Percentiles rank a stretch among this genome's conserved stretches.
Conservation (phyloP, 2,329 filamentous ascomycete species). For the Penicillium occitanis region DNA sequence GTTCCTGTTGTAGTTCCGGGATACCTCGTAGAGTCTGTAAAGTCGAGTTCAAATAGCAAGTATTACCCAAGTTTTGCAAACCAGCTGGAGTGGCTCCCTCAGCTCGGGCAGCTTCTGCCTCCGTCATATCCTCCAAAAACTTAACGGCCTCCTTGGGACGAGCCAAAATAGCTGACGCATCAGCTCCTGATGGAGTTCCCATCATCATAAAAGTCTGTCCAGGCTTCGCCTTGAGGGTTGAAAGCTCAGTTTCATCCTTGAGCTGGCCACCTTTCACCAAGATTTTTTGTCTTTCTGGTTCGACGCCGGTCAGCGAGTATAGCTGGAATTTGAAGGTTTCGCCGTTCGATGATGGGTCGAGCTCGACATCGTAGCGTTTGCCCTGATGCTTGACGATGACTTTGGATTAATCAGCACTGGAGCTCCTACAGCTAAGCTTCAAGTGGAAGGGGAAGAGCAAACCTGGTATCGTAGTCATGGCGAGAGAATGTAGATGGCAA, state of each 20-base stretch:
- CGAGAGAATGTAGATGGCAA: slow-evolving; percentile 22
- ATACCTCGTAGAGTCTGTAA: slow-evolving; percentile 87
- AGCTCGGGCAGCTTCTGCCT: slow-evolving; percentile 80
- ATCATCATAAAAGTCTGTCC: slow-evolving; percentile 94
- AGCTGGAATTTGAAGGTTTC: slow-evolving; percentile 95
- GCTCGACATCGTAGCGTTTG: slow-evolving; percentile 91
- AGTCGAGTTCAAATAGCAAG: slow-evolving; percentile 97
- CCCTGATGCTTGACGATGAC: slow-evolving; percentile 93
- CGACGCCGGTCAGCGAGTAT: slow-evolving; percentile 91
- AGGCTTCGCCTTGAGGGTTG: slow-evolving; percentile 78
- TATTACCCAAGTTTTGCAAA: slow-evolving; percentile 90
- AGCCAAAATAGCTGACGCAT: slow-evolving; percentile 59
- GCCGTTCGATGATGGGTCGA: slow-evolving; percentile 79
- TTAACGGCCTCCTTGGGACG: slow-evolving; percentile 76
- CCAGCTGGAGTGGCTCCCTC: slow-evolving; percentile 85
- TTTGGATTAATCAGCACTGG: slow-evolving; percentile 41
- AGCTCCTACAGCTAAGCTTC: neutral
- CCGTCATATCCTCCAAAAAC: slow-evolving; percentile 97
- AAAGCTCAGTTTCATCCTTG: slow-evolving; percentile 89
- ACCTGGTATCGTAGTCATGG: slow-evolving; percentile 60
- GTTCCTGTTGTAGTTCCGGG: slow-evolving; percentile 81
- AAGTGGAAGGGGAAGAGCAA: neutral
- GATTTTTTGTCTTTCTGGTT: slow-evolving; percentile 94
- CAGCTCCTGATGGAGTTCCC: slow-evolving; percentile 75
- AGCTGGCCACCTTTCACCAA: slow-evolving; percentile 90